A percentile compares a stretch with the other conserved stretches of the same genome.
These are phyloP conservation scores for Arabidopsis lyrata DNA, from an alignment of 441 rosid genomes.

Conservation along the genomic window DNA sequence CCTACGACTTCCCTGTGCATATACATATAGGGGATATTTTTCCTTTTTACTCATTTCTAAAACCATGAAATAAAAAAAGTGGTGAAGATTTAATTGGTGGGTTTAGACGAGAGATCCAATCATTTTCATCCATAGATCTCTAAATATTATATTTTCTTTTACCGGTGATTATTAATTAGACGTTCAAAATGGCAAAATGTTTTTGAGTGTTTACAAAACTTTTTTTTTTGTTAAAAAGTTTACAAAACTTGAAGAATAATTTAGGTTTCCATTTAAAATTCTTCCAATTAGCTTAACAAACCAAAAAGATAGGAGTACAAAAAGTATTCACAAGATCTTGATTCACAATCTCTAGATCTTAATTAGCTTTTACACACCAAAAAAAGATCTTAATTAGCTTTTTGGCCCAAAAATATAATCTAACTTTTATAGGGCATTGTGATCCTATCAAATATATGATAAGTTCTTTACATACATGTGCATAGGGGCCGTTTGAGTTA, in stretches of 20 bases:
- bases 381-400: constrained; percentile 8
- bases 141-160: background rate
- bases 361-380: constrained; percentile 16
- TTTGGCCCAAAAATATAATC: background rate
- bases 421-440: constrained; percentile 12
- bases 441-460: constrained; percentile 18
- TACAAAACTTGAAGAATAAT: background rate
- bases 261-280: background rate
- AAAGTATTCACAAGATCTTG: background rate
- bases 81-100: constrained; percentile 2
- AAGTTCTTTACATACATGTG: background rate
- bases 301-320: background rate
- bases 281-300: background rate
- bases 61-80: constrained; percentile 4
- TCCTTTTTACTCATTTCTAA: constrained; percentile 8
- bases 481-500: background rate
- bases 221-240: background rate
- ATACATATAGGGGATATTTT: constrained; percentile 5
- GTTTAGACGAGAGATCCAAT: constrained; percentile 2
- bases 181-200: background rate
- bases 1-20: constrained; percentile 31
- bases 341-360: background rate
- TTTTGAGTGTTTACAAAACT: background rate
- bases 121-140: constrained; percentile 3
- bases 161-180: background rate